phyloP scores from a whole-genome alignment of 768 basidiomycete species.

The Podaxis mareebaensis region DNA sequence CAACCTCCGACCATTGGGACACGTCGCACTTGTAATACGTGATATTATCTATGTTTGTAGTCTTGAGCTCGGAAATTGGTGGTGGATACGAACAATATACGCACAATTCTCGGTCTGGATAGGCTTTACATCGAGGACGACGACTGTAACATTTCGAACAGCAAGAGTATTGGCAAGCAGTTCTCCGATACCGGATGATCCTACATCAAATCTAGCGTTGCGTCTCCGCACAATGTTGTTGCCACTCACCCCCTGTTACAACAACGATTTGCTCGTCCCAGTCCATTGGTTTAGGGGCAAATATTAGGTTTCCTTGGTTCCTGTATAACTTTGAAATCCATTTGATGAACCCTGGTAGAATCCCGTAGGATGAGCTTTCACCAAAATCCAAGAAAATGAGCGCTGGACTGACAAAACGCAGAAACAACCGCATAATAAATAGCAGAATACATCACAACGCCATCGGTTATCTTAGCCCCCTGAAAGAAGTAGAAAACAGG shows the following conservation, averaged over 20 bases:
- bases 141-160: slow-evolving; percentile 76
- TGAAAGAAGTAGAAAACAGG: slow-evolving; percentile 80
- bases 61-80: slow-evolving; percentile 7
- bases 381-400: background rate
- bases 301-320: slow-evolving; percentile 69
- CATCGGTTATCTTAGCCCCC: slow-evolving; percentile 51
- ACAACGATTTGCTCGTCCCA: slow-evolving; percentile 92
- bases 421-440: slow-evolving; percentile 62
- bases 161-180: slow-evolving; percentile 87
- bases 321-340: slow-evolving; percentile 76
- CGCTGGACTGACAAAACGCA: slow-evolving; percentile 59
- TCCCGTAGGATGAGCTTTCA: background rate
- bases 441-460: slow-evolving; percentile 49
- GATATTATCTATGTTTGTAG: slow-evolving; percentile 61
- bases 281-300: slow-evolving; percentile 60
- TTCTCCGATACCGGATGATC: slow-evolving; percentile 88
- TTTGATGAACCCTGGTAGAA: slow-evolving; percentile 56
- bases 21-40: slow-evolving; percentile 90
- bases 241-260: slow-evolving; percentile 78
- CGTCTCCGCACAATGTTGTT: background rate
- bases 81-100: slow-evolving; percentile 22
- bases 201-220: slow-evolving; percentile 36
- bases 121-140: slow-evolving; percentile 83
- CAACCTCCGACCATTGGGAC: slow-evolving; percentile 84
- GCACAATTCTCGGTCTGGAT: slow-evolving; percentile 76